phyloP scores from a whole-genome alignment of 495 filamentous ascomycete genomes.

The Glarea lozoyensis region DNA sequence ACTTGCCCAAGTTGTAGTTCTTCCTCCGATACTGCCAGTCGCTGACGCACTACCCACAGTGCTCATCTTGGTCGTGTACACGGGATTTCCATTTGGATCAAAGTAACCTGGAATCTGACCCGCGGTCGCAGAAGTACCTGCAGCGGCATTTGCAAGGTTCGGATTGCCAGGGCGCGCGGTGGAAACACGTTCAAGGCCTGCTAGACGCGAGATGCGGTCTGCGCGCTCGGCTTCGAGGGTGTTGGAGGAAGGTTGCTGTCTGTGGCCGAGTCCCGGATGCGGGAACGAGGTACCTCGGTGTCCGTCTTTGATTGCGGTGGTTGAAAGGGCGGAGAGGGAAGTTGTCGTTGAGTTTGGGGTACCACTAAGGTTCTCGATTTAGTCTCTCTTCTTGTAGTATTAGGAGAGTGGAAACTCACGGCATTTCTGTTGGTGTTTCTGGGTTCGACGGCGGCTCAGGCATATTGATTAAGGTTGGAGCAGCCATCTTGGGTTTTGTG shows the following conservation, averaged over 20 bases:
- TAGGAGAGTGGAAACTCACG: conserved; percentile 48
- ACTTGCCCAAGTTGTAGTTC: conserved; percentile 62
- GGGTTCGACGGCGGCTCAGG: conserved; percentile 77
- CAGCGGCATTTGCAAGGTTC: conserved; percentile 20
- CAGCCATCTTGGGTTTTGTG: too few species aligned
- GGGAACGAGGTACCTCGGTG: conserved; percentile 63
- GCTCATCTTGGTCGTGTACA: conserved; percentile 54
- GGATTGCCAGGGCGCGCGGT: conserved; percentile 44
- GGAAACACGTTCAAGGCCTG: conserved; percentile 73
- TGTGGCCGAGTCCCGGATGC: conserved; percentile 42
- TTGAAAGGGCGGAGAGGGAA: conserved; percentile 77
- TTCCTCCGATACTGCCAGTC: conserved; percentile 55
- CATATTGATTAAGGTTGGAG: conserved; percentile 72
- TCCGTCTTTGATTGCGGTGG: conserved; percentile 89
- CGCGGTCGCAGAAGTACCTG: conserved; percentile 29
- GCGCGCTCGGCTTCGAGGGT: conserved; percentile 84
- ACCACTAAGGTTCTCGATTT: too few species aligned
- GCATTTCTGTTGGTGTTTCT: conserved; percentile 83
- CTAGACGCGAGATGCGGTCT: conserved; percentile 85
- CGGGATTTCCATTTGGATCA: conserved; percentile 52
- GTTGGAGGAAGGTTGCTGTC: conserved; percentile 52
- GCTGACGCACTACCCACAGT: conserved; percentile 82
- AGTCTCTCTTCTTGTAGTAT: conserved; percentile 36
- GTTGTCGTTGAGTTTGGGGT: conserved; percentile 87
- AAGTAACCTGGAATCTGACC: conserved; percentile 51